phyloP scores from a whole-genome alignment of 352 stramenopile genomes.

The Phytophthora pluvialis region DNA sequence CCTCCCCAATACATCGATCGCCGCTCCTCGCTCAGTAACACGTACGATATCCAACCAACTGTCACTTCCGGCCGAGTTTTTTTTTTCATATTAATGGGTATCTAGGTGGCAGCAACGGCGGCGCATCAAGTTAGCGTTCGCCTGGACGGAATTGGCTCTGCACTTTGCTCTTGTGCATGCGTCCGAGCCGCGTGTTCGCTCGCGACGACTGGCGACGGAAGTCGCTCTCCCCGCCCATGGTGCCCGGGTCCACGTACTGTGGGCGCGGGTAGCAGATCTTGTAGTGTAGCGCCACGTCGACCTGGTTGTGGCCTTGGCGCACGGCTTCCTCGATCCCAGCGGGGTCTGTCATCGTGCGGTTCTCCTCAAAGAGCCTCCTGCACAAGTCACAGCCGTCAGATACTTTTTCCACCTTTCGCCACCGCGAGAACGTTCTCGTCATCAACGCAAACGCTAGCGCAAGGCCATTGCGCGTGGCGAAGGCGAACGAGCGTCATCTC shows the following conservation, averaged over 20 bases:
- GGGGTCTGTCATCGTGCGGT: conserved; percentile 43
- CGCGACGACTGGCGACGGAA: conserved; percentile 69
- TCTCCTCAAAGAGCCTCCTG: conserved; percentile 72
- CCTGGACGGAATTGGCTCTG: conserved; percentile 54
- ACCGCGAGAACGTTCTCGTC: conserved; percentile 18
- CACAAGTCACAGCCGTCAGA: conserved; percentile 13
- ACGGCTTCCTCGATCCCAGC: conserved; percentile 57
- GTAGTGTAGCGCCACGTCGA: conserved; percentile 85
- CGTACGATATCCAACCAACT: conserved; percentile 29
- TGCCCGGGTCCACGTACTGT: conserved; percentile 80
- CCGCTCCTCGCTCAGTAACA: conserved; percentile 20
- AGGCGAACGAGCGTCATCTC: background rate
- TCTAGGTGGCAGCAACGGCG: too few species aligned
- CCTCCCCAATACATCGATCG: conserved; percentile 13
- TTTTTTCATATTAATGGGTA: conserved; percentile 15
- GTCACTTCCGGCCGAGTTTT: background rate
- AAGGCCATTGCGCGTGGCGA: conserved; percentile 5
- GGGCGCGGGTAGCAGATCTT: conserved; percentile 85
- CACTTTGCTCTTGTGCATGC: conserved; percentile 48
- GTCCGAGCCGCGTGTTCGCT: conserved; percentile 54
- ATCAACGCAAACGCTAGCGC: conserved; percentile 14
- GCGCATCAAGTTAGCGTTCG: conserved; percentile 14
- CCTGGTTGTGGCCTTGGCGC: conserved; percentile 64
- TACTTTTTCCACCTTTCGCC: conserved; percentile 28
- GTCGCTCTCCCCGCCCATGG: conserved; percentile 73